Base-by-base conservation (phyloP, 1,284 basidiomycete species). In the Malassezia globosa region DNA sequence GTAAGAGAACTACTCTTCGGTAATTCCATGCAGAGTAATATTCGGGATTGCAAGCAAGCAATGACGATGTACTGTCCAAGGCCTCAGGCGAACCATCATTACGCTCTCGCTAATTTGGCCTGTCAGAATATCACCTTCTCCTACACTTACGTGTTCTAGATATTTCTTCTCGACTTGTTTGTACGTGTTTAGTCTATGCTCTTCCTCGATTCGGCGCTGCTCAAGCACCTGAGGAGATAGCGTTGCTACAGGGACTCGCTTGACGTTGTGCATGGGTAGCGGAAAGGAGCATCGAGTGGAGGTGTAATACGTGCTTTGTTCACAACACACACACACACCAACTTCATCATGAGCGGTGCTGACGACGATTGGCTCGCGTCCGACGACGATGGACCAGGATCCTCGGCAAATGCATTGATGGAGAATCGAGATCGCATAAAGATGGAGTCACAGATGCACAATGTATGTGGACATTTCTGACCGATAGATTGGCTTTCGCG, bases 401-500 rank as follows among this genome's bases (percentile, higher is more conserved):
- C 25, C 6, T n/a, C 29, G 29, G 29, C 29, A 4, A 11, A 31
- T 31, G 29, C 29, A 16, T 16, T 19, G 37, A 58, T 58, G 55
- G 55, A 42, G 21, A 37, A 51, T n/a, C 41, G 55, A 7, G 55
- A 58, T 21, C 36, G 38, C 8, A 42, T 38, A 14, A 57, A 55
- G 21, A 44, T 43, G 38, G 39, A 51, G n/a, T 7, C 43, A 5
- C 51, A 50, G 14, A 43, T 58, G 7, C 21, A 45, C 18, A 46
- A 58, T 21, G 55, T 55, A 34, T 25, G 52, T 58, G 19, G n/a
- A 7, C 21, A 1, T 4, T 0, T 25, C 18, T 29, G 37, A 51
- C 37, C 16, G 2, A 2, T 21, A 88, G 86, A 78, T 79, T 22
- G 86, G 86, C 1, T 88, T 87, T 64, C 80, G 85, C 13, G 85